These are phyloP conservation scores for Xylariaceae sp. DNA, from an alignment of 2,329 filamentous ascomycete genomes.

Conservation along the genomic window DNA sequence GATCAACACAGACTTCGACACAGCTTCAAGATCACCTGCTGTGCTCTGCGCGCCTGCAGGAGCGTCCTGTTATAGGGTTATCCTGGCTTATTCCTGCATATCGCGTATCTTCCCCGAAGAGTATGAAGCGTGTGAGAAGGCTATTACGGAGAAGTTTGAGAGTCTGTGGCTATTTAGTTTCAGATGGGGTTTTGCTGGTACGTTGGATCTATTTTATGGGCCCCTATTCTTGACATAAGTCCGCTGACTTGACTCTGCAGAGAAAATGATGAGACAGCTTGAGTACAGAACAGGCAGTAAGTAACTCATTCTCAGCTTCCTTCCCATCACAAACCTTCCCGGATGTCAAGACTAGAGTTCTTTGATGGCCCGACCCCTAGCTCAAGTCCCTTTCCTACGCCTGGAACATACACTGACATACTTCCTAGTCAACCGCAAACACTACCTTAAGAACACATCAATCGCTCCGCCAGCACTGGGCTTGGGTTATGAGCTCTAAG, in stretches of 20 bases:
- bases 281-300: conserved; percentile 25
- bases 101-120: conserved; percentile 31
- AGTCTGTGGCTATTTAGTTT: conserved; percentile 32
- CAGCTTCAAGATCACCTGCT: conserved; percentile 24
- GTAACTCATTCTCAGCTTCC: background rate
- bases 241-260: conserved; percentile 19
- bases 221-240: background rate
- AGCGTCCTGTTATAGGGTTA: conserved; percentile 32
- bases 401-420: background rate
- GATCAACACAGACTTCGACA: conserved; percentile 26
- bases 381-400: background rate
- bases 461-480: conserved; percentile 12
- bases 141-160: conserved; percentile 33
- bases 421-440: conserved; percentile 24
- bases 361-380: no score
- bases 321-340: no score
- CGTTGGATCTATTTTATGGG: conserved; percentile 1
- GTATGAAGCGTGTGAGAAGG: conserved; percentile 24
- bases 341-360: no score
- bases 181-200: conserved; percentile 33
- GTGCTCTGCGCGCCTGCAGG: conserved; percentile 31
- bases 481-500: conserved; percentile 9
- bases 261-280: conserved; percentile 32
- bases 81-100: conserved; percentile 27
- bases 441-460: conserved; percentile 25